Evolutionary conservation across 306 rosid genomes (phyloP), one percentile per base, ranked within the genome.

Genomic region (Oemleria cerasiformis): DNA sequence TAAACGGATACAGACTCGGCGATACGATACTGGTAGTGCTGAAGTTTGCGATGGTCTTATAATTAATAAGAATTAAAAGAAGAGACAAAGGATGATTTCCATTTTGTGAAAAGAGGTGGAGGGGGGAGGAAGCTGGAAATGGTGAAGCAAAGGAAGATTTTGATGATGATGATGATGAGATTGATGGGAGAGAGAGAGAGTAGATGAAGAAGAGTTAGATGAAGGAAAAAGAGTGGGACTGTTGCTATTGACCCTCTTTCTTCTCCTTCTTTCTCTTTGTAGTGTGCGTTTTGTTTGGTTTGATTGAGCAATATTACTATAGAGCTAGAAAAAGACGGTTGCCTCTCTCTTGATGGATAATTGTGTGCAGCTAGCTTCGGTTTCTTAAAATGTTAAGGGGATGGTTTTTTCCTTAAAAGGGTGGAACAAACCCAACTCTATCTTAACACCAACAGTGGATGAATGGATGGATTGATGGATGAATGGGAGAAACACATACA

Each of bases 331-430:
- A 51, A 53, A 30, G 74, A 57, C 40, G 73, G n/a, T 11, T 55
- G 39, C 20, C 42, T 30, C 60, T 57, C 70, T 51, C 67, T 25
- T 20, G 65, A 66, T 63, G 75, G 76, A 62, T 11, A 57, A 57
- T 73, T 75, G 54, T 70, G 53, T 34, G 81, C 48, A 53, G 57
- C 56, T 50, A 70, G 82, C 79, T 84, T 82, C 81, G 84, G 75
- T 83, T 88, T 84, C 82, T 78, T 83, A 71, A 40, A 80, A 30
- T 43, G 74, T 42, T 45, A 60, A 63, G 69, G 70, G 53, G 21
- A 43, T 55, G 38, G 74, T 3, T 76, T 77, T 86, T 73, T 61
- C 82, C 83, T 72, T 70, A 84, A 86, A 87, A 79, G 68, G 93
- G 77, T 77, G 79, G 73, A 79, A 83, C 86, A 77, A 78, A 56